Evolutionary conservation across 306 rosid genomes (phyloP), one percentile per base, ranked within the genome.

Genomic region (Trifolium repens): DNA sequence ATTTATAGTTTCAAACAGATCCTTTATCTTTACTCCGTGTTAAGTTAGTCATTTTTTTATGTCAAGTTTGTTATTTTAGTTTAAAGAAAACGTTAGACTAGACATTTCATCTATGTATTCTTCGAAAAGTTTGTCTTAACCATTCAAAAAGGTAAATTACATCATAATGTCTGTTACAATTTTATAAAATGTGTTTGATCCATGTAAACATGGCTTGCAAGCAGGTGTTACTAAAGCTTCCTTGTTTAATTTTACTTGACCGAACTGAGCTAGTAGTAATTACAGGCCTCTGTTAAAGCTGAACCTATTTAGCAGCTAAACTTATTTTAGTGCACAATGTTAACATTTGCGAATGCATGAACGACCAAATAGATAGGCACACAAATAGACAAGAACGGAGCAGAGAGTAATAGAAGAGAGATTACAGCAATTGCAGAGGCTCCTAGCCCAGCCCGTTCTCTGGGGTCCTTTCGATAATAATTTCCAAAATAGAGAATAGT

Each of bases 381-480:
- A n/a, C 7, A 22, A 37, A 68, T 44, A 54, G 47, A 55, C 39
- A 19, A 44, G 61, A 19, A 61, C 32, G 9, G 40, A 70, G 30
- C 14, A 15, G 67, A 57, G 52, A 44, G 49, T 50, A 49, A 61
- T 4, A 52, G 30, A 9, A 75, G 54, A 59, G 83, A 79, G 43
- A 47, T 49, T 94, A 94, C 98, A 71, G 96, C 94, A 72, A 94
- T 88, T 70, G 98, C 97, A 66, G 98, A 92, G 59, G 98, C 96
- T 37, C 97, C 98, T 9, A 94, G 82, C 19, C 98, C 98, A n/a
- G 97, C 97, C 43, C 98, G 85, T 67, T 94, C 98, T 81, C 98
- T 89, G 34, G 98, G 98, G 86, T 94, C 98, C 86, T 87, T 91
- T 65, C 92, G 86, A n/a, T 87, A 89, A 79, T 86, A 62, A 54